Base-by-base conservation (phyloP, 1,139 yeast species). In the Ogataea hybrid region DNA sequence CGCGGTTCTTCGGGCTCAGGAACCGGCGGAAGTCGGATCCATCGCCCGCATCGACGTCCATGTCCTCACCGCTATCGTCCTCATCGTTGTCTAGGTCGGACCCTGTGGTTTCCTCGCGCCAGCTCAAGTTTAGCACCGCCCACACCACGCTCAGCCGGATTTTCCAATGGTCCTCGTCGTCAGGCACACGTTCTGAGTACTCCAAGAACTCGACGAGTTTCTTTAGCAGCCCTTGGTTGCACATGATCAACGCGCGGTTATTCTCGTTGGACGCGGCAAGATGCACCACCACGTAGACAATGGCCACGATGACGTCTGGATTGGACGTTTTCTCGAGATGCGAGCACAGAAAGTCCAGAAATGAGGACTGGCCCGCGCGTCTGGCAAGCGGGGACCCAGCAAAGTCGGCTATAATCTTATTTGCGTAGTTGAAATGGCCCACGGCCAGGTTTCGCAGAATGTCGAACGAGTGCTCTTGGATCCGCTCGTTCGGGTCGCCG, bases 391-490 rank as follows among this genome's bases (percentile, higher is more conserved):
- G 22, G 4, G 58, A 51, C 10, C 33, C 35, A 3, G 55, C 50
- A 29, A 67, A 62, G 54, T 60, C 62, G n/a, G 58, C 60, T 40
- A 76, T 58, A 9, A 77, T 53, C 28, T 62, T 55, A 37, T 67
- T 68, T 2, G 77, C 70, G 47, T 80, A 77, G 33, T 69, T 68
- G 17, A 77, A 68, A 3, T 85, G 75, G n/a, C 81, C 78, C 28
- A 89, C 81, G 0, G 90, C 77, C 38, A 84, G 64, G 58, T 89
- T 89, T 46, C 96, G 68, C 38, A 89, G 59, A n/a, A 86, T 75
- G 51, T 81, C 87, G 58, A 88, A 78, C 12, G 81, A 73, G 54
- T 79, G 82, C 37, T 81, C 83, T 44, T 83, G 81, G 20, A 87
- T 73, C 38, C 76, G 72, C 46, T 77, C 56, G 37, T 71, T 71